Percentiles rank a stretch among this genome's conserved stretches.
phyloP scores from a whole-genome alignment of 2,329 filamentous ascomycete species.

The Fusarium stilboides region DNA sequence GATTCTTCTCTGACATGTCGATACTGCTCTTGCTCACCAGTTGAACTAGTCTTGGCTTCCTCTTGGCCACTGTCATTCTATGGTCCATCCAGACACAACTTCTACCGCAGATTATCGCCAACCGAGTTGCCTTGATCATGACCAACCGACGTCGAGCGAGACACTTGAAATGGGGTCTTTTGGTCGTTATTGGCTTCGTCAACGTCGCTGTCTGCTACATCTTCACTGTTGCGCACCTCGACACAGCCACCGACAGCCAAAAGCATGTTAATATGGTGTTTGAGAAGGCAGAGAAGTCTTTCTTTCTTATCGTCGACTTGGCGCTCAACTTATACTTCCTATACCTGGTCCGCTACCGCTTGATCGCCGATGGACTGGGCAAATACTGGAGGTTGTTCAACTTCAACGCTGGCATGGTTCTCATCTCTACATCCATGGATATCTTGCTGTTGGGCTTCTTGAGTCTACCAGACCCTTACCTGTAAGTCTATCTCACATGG shows the following conservation, averaged over 20 bases:
- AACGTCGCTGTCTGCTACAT: constrained; percentile 60
- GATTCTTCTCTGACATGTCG: accelerated
- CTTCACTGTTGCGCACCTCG: constrained; percentile 58
- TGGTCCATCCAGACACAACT: constrained; percentile 56
- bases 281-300: constrained; percentile 57
- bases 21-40: neutral
- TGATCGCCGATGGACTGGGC: constrained; percentile 63
- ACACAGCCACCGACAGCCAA: constrained; percentile 15
- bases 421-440: constrained; percentile 65
- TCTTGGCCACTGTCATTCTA: constrained; percentile 19
- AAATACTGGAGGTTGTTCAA: constrained; percentile 66
- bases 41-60: constrained; percentile 23
- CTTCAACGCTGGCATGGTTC: constrained; percentile 65
- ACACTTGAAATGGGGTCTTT: constrained; percentile 56
- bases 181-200: constrained; percentile 53
- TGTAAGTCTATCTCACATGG: constrained; percentile 10
- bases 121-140: constrained; percentile 60
- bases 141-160: constrained; percentile 54
- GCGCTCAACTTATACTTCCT: constrained; percentile 67
- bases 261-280: constrained; percentile 40
- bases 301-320: constrained; percentile 65
- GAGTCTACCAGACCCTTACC: constrained; percentile 38
- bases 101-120: constrained; percentile 62
- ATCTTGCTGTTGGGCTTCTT: constrained; percentile 47
- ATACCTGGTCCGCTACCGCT: constrained; percentile 59